Evolutionary conservation across 176 grass and related monocot species (phyloP).

Genomic region (Oryza longistaminata): DNA sequence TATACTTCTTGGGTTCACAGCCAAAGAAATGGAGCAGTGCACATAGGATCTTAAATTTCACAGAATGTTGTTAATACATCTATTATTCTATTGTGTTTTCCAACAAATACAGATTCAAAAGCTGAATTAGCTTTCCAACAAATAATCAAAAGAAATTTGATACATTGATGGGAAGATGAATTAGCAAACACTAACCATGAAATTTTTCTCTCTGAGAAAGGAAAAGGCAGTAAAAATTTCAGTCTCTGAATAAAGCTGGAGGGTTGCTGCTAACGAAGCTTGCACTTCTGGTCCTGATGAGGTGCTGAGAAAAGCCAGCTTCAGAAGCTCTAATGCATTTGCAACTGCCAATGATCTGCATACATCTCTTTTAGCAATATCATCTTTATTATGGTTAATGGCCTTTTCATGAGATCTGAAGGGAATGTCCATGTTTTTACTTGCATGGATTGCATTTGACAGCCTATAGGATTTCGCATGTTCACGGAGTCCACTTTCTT

Average conservation of each 20-base stretch:
- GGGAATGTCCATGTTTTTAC: constrained; percentile 30
- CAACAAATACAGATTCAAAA: background rate
- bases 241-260: constrained; percentile 76
- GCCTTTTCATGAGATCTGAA: constrained; percentile 41
- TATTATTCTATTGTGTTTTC: background rate
- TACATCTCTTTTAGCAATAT: constrained; percentile 58
- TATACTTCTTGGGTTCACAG: background rate
- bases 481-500: constrained; percentile 35
- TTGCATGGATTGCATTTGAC: constrained; percentile 37
- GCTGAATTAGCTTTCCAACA: background rate
- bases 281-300: constrained; percentile 71
- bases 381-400: constrained; percentile 53
- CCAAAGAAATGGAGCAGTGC: background rate
- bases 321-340: constrained; percentile 86
- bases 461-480: constrained; percentile 29
- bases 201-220: constrained; percentile 81
- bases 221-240: constrained; percentile 89
- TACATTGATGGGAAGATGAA: constrained; percentile 31
- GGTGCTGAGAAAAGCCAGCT: constrained; percentile 81
- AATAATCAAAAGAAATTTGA: constrained; percentile 3
- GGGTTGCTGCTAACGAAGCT: constrained; percentile 66
- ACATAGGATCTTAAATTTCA: background rate
- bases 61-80: background rate
- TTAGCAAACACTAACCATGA: constrained; percentile 60
- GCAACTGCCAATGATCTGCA: constrained; percentile 71